Evolutionary conservation across 2,329 filamentous ascomycete genomes (phyloP).

Genomic region (Diplodia seriata): DNA sequence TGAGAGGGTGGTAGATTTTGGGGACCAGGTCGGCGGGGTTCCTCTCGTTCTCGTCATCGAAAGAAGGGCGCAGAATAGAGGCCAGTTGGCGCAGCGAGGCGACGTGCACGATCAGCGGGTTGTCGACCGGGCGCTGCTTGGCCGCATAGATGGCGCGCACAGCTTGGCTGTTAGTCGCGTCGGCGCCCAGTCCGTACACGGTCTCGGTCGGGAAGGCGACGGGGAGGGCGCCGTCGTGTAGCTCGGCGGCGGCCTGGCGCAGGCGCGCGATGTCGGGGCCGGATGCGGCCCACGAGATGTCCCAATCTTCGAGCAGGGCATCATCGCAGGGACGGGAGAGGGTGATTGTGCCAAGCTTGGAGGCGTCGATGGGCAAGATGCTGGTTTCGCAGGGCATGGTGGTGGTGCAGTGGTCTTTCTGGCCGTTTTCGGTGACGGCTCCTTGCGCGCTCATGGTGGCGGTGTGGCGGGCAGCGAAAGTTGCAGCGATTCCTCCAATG

Average conservation of each 20-base stretch:
- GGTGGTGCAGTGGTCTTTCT: not conserved
- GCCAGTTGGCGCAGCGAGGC: constrained; percentile 80
- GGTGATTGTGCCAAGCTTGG: constrained; percentile 48
- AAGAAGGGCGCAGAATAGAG: constrained; percentile 57
- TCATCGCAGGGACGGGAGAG: constrained; percentile 35
- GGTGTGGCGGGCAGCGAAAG: not conserved
- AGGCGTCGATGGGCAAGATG: constrained; percentile 51
- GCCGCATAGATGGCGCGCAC: constrained; percentile 92
- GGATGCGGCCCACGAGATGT: constrained; percentile 41
- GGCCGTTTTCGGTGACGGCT: constrained; percentile 2
- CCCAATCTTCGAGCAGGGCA: constrained; percentile 45
- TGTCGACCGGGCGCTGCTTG: constrained; percentile 90
- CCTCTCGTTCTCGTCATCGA: not conserved
- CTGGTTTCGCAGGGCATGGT: constrained; percentile 40
- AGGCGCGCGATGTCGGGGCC: constrained; percentile 62
- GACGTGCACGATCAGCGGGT: constrained; percentile 93
- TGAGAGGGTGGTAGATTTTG: constrained; percentile 76
- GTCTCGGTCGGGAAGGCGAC: constrained; percentile 98
- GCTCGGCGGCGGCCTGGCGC: constrained; percentile 68
- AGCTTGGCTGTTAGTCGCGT: constrained; percentile 83
- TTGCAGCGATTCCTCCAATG: constrained; percentile 1
- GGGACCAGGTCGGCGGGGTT: constrained; percentile 64
- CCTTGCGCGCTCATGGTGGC: constrained; percentile 13
- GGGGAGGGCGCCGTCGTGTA: constrained; percentile 72
- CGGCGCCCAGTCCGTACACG: constrained; percentile 95